These are phyloP conservation scores for Lomentospora prolificans DNA, from an alignment of 2,329 filamentous ascomycete species.

Conservation along the genomic window DNA sequence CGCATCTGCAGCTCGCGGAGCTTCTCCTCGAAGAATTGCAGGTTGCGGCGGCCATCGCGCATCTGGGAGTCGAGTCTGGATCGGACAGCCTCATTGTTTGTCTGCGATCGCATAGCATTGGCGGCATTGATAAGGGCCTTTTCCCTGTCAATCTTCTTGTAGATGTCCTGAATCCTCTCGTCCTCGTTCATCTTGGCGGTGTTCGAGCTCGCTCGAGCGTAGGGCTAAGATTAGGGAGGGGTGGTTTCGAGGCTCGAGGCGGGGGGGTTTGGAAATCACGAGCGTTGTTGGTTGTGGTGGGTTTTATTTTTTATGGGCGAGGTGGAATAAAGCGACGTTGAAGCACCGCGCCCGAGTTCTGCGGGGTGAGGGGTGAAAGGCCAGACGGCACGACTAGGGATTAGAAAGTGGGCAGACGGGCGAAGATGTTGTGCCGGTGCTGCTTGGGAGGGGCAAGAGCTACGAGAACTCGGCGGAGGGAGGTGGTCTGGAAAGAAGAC, in stretches of 20 bases:
- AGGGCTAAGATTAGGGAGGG: neutral
- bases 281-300: neutral
- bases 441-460: neutral
- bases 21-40: conserved; percentile 91
- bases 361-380: conserved; percentile 1
- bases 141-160: conserved; percentile 96
- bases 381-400: neutral
- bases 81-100: conserved; percentile 84
- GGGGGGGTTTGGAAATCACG: neutral
- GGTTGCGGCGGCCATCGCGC: conserved; percentile 83
- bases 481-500: neutral
- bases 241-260: neutral
- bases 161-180: conserved; percentile 65
- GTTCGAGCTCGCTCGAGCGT: neutral
- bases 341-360: neutral
- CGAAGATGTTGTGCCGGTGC: neutral
- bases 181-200: conserved; percentile 51
- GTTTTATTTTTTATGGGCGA: neutral
- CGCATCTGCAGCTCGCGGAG: conserved; percentile 82
- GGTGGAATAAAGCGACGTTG: neutral
- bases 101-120: conserved; percentile 90
- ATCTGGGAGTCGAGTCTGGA: conserved; percentile 89
- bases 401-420: neutral
- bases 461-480: neutral
- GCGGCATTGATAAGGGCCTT: conserved; percentile 90